Base-by-base conservation (phyloP, 2,329 filamentous ascomycete genomes). In the Ceratocystis eucalypticola region DNA sequence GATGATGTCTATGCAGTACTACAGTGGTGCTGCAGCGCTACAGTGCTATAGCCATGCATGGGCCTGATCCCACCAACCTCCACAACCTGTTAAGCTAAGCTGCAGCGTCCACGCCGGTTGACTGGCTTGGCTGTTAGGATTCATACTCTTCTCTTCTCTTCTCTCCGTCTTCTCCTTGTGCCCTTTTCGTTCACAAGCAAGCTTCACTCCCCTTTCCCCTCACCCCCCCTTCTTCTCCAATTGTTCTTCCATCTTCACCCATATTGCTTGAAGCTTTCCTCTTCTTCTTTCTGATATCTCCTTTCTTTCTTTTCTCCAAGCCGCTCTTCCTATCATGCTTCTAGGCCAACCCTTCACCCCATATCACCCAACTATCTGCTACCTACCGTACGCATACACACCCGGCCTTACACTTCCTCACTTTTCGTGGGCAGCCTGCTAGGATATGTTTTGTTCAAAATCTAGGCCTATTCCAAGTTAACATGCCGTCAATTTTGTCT, bases 381-480 rank as follows among this genome's bases (percentile, higher is more conserved):
- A 15, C 10, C 5, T n/a, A 30, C 28, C 55, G 30, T 37, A 28
- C 53, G 17, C 20, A 57, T 57, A 59, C 53, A 59, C 53, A 20
- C 28, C 53, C 17, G n/a, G 28, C 5, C 28, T n/a, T 59, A n/a
- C 2, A 15, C 7, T 59, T 37, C 28, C 55, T 59, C 30, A 6
- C 15, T 7, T n/a, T 59, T 37, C 17, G 37, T 41, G 37, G 37
- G 37, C 12, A 59, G n/a, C 12, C 22, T 59, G 28, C 55, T n/a
- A 8, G 55, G 55, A 59, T 37, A 59, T 59, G 55, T 15, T n/a
- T 59, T 33, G 17, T 59, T 59, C 55, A 59, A 59, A 59, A 59
- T 59, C 55, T 59, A 33, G 22, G 55, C 55, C 25, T 59, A 37
- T 59, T 59, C 55, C 55, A 33, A 33, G 48, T 53, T 59, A 17